phyloP scores from a whole-genome alignment of 805 yeast species.

The Saccharomyces paradoxus region DNA sequence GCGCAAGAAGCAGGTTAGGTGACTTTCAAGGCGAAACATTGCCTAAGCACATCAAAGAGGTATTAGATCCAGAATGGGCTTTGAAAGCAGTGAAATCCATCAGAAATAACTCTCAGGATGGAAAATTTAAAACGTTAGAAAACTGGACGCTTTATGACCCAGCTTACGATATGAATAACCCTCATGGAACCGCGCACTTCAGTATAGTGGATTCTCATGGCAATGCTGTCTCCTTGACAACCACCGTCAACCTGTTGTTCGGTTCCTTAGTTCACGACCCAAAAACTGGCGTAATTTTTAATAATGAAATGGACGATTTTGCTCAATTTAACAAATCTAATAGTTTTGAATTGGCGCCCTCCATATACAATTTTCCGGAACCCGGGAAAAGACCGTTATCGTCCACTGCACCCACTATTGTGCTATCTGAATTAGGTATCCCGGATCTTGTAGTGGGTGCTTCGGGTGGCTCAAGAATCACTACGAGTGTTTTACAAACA shows the following conservation, averaged over 20 bases:
- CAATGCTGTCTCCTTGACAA: conserved; percentile 79
- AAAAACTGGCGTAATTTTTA: conserved; percentile 71
- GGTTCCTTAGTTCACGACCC: conserved; percentile 81
- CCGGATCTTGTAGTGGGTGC: conserved; percentile 77
- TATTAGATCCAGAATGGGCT: conserved; percentile 52
- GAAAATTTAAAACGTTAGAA: conserved; percentile 38
- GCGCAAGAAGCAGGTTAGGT: conserved; percentile 80
- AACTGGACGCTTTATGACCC: conserved; percentile 75
- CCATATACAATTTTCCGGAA: conserved; percentile 64
- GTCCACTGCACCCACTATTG: conserved; percentile 70
- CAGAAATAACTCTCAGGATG: conserved; percentile 16
- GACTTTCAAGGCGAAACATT: conserved; percentile 37
- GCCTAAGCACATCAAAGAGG: conserved; percentile 35
- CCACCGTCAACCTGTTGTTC: conserved; percentile 76
- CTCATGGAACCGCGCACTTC: conserved; percentile 87
- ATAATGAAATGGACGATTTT: conserved; percentile 93
- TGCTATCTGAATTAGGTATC: conserved; percentile 38
- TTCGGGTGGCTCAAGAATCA: conserved; percentile 87
- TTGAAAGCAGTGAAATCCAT: conserved; percentile 41
- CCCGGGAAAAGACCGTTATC: conserved; percentile 81
- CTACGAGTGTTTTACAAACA: conserved; percentile 77
- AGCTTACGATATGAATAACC: conserved; percentile 64
- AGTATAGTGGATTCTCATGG: conserved; percentile 66
- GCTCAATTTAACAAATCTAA: conserved; percentile 62
- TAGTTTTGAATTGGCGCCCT: conserved; percentile 75